A percentile compares a stretch with the other conserved stretches of the same genome.
Evolutionary conservation across 805 yeast species (phyloP).

Genomic region (Candida morakotiae): DNA sequence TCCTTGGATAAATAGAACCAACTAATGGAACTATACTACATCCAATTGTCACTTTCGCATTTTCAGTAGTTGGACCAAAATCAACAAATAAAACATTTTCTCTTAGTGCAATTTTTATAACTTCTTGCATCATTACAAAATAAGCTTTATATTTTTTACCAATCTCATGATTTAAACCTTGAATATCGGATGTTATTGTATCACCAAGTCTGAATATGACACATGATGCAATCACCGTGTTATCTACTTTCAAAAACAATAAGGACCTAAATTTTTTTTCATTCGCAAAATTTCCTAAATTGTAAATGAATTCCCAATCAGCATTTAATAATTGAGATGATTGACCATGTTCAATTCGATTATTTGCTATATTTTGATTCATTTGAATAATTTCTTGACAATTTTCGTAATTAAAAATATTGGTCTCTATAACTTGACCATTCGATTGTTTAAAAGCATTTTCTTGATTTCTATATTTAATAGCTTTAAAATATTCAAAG

Average conservation of each 20-base stretch:
- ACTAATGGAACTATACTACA: slow-evolving; percentile 30
- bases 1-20: slow-evolving; percentile 33
- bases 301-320: slow-evolving; percentile 21
- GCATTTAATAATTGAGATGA: slow-evolving; percentile 36
- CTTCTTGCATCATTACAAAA: slow-evolving; percentile 46
- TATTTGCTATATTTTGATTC: slow-evolving; percentile 37
- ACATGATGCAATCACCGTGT: slow-evolving; percentile 35
- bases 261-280: slow-evolving; percentile 25
- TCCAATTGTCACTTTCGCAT: slow-evolving; percentile 40
- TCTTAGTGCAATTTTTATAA: slow-evolving; percentile 35
- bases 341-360: slow-evolving; percentile 31
- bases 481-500: slow-evolving; percentile 34
- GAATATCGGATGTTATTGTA: slow-evolving; percentile 42
- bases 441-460: slow-evolving; percentile 27
- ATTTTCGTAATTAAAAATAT: slow-evolving; percentile 25
- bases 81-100: slow-evolving; percentile 38
- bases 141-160: slow-evolving; percentile 38
- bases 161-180: slow-evolving; percentile 38
- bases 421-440: slow-evolving; percentile 31
- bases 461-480: slow-evolving; percentile 38
- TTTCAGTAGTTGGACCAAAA: slow-evolving; percentile 44
- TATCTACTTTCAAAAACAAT: slow-evolving; percentile 34
- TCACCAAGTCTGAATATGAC: slow-evolving; percentile 40
- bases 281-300: slow-evolving; percentile 20
- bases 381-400: slow-evolving; percentile 27